A percentile compares a stretch with the other conserved stretches of the same genome.
These are phyloP conservation scores for Pythium dissimile DNA, from an alignment of 352 stramenopile species.

Conservation along the genomic window DNA sequence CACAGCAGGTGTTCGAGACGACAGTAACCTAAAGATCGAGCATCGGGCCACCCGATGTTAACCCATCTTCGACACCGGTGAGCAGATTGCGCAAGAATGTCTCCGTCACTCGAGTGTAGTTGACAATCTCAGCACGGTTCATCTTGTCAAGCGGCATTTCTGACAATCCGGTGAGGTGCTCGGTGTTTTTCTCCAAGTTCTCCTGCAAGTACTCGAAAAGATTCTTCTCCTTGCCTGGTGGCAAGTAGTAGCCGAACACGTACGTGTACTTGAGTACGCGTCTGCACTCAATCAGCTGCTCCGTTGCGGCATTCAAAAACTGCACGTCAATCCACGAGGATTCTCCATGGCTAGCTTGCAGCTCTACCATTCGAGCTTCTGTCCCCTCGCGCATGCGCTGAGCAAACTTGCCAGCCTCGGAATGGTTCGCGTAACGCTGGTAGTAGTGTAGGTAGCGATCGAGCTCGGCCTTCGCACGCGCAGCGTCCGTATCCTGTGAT, in stretches of 20 bases:
- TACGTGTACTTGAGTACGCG: conserved; percentile 99
- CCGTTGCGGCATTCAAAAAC: conserved; percentile 96
- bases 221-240: conserved; percentile 87
- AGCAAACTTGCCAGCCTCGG: conserved; percentile 96
- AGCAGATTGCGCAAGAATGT: conserved; percentile 91
- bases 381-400: conserved; percentile 94
- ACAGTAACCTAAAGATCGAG: conserved; percentile 16
- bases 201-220: conserved; percentile 94
- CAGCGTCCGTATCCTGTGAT: conserved; percentile 75
- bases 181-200: conserved; percentile 93
- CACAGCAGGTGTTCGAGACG: not conserved
- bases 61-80: conserved; percentile 86
- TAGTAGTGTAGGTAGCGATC: conserved; percentile 99
- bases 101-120: conserved; percentile 93
- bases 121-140: conserved; percentile 92
- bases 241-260: conserved; percentile 94
- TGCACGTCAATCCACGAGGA: conserved; percentile 98
- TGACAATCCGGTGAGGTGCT: conserved; percentile 88
- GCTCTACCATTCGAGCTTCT: conserved; percentile 94
- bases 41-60: conserved; percentile 46
- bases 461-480: conserved; percentile 94
- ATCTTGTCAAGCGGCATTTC: conserved; percentile 91
- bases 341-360: conserved; percentile 90
- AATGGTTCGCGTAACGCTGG: conserved; percentile 97
- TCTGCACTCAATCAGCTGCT: conserved; percentile 97